A percentile compares a stretch with the other conserved stretches of the same genome.
phyloP scores from a whole-genome alignment of 306 rosid species.

The Cucumis sativus region DNA sequence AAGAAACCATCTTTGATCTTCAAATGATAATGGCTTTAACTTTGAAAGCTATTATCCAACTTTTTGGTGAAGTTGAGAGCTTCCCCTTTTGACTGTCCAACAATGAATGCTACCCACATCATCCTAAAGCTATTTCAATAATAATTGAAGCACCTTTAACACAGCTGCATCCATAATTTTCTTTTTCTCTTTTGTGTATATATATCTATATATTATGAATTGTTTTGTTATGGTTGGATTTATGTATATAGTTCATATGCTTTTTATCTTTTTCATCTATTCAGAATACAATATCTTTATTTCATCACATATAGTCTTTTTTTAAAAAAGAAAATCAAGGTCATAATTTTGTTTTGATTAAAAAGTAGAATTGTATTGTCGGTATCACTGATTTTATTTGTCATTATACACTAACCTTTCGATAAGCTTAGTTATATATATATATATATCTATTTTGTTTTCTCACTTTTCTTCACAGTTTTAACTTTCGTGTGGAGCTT shows the following conservation, averaged over 20 bases:
- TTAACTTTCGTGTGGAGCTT: not conserved
- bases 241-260: not conserved
- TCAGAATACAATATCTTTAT: not conserved
- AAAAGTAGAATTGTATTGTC: not conserved
- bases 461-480: not conserved
- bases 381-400: not conserved
- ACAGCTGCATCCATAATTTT: not conserved
- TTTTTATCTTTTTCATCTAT: not conserved
- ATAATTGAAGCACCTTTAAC: conserved; percentile 2
- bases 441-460: not conserved
- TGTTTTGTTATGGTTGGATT: conserved; percentile 1
- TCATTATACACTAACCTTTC: not conserved
- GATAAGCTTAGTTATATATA: not conserved
- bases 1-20: not conserved
- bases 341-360: not conserved
- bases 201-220: not conserved
- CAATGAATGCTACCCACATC: not conserved
- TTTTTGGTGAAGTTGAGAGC: not conserved
- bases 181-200: no score
- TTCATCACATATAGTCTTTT: not conserved
- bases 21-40: not conserved
- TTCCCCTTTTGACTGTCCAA: conserved; percentile 5
- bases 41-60: not conserved
- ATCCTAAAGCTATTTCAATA: not conserved
- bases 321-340: not conserved